These are phyloP conservation scores for Spiromastix sp. DNA, from an alignment of 2,329 filamentous ascomycete species.

Conservation along the genomic window DNA sequence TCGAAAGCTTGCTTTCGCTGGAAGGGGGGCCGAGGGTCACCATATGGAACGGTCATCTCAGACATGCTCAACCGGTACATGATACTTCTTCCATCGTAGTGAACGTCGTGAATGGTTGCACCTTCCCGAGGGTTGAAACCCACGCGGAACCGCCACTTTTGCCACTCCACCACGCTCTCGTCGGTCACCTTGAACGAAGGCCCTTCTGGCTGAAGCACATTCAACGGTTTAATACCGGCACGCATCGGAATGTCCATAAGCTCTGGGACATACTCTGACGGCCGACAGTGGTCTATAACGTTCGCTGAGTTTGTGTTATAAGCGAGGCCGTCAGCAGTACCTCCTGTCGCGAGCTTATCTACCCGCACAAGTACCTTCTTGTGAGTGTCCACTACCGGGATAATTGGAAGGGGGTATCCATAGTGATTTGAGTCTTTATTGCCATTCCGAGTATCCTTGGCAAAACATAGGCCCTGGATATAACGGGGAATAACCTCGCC, in stretches of 20 bases:
- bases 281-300: slow-evolving; percentile 42
- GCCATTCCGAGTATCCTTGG: slow-evolving; percentile 34
- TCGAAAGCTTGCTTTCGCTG: slow-evolving; percentile 61
- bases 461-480: slow-evolving; percentile 47
- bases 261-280: slow-evolving; percentile 42
- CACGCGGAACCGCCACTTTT: slow-evolving; percentile 58
- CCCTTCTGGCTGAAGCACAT: slow-evolving; percentile 58
- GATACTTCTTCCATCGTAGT: slow-evolving; percentile 51
- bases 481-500: slow-evolving; percentile 39
- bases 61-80: slow-evolving; percentile 55
- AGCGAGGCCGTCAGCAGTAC: slow-evolving; percentile 38
- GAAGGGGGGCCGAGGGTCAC: slow-evolving; percentile 51
- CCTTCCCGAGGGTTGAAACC: slow-evolving; percentile 61
- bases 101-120: slow-evolving; percentile 55
- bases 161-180: slow-evolving; percentile 45
- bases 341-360: slow-evolving; percentile 46
- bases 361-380: slow-evolving; percentile 47
- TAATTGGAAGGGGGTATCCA: slow-evolving; percentile 49
- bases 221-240: slow-evolving; percentile 53
- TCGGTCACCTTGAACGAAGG: slow-evolving; percentile 49
- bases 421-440: slow-evolving; percentile 53
- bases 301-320: slow-evolving; percentile 33
- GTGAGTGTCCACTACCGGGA: slow-evolving; percentile 48
- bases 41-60: slow-evolving; percentile 59
- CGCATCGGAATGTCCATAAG: slow-evolving; percentile 40